Base-by-base conservation (phyloP, 441 rosid genomes). In the Euphorbia celastroides region DNA sequence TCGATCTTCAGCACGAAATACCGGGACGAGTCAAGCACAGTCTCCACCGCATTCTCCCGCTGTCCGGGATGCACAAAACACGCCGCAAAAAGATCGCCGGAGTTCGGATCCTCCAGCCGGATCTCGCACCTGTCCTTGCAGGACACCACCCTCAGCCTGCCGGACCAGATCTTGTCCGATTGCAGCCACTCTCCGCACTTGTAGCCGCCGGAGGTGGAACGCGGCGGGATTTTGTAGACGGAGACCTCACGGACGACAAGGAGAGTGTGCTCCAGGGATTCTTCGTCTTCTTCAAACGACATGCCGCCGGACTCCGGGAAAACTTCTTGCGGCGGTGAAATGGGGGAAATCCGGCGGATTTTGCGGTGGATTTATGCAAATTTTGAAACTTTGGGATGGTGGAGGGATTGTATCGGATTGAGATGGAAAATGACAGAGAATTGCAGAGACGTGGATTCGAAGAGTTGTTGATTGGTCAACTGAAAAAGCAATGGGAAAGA, bases 111-210 rank as follows among this genome's bases (percentile, higher is more conserved):
- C 82, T 94, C 99, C 20, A 94, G 82, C 0, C 94, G 93, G 90
- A 94, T 94, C 97, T 94, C 97, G 80, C 99, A 89, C 13, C 97
- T 89, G 68, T 89, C 96, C 72, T 88, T 88, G 75, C 91, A 88
- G 17, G 97, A 94, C 8, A 94, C 97, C 28, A 94, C 97, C 22
- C 99, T 91, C 71, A 94, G 97, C 11, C 99, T 76, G 16, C 99
- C 98, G 14, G 97, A 73, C 97, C 99, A 91, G 94, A 94, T 94
- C 97, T 92, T 94, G 72, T 94, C 97, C 65, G 97, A 86, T 64
- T 94, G 99, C 32, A 94, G 80, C 99, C 99, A 91, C 72, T 94
- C 99, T 26, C 99, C 97, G 82, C 99, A 94, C 72, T 94, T 94
- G 82, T 91, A 89, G 31, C 97, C 99, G 25, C 96, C 99, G 51